Evolutionary conservation across 225 moss, liverwort and hornwort genomes (phyloP).

Genomic region (Straminergon stramineum): DNA sequence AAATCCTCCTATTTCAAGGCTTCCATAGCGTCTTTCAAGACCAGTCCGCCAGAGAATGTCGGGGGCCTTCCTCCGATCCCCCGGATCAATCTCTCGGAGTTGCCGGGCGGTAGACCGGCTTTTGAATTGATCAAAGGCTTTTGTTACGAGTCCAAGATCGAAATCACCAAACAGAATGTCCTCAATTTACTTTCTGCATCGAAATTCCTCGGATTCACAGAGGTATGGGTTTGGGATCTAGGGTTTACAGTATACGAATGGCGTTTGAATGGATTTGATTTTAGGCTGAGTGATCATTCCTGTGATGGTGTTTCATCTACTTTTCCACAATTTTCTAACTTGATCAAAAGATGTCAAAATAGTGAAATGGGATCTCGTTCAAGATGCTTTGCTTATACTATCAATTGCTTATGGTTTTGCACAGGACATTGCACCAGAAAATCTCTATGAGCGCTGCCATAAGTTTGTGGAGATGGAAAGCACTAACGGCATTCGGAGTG

Average conservation of each 20-base stretch:
- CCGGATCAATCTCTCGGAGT: neutral
- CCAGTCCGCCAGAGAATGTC: neutral
- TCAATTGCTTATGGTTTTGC: neutral
- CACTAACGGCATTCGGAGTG: neutral
- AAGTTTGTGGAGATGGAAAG: neutral
- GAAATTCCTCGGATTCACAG: conserved; percentile 11
- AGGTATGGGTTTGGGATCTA: neutral
- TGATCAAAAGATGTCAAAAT: neutral
- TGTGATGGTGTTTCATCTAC: neutral
- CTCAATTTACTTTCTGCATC: conserved; percentile 9
- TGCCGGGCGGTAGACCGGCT: neutral
- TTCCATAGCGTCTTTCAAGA: neutral
- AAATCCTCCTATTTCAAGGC: conserved; percentile 4
- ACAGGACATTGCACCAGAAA: neutral
- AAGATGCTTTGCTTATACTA: neutral
- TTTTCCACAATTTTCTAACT: neutral
- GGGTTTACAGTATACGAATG: neutral
- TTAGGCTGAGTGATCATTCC: neutral
- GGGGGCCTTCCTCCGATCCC: neutral
- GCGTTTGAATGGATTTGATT: neutral
- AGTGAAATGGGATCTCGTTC: neutral
- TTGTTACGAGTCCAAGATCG: conserved; percentile 2
- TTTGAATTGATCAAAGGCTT: conserved; percentile 8
- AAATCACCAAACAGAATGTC: neutral
- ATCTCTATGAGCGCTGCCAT: neutral